Percentiles rank a stretch among this genome's conserved stretches.
Conservation (phyloP, 1,139 yeast genomes). For the Zygosaccharomyces pseudobailii region DNA sequence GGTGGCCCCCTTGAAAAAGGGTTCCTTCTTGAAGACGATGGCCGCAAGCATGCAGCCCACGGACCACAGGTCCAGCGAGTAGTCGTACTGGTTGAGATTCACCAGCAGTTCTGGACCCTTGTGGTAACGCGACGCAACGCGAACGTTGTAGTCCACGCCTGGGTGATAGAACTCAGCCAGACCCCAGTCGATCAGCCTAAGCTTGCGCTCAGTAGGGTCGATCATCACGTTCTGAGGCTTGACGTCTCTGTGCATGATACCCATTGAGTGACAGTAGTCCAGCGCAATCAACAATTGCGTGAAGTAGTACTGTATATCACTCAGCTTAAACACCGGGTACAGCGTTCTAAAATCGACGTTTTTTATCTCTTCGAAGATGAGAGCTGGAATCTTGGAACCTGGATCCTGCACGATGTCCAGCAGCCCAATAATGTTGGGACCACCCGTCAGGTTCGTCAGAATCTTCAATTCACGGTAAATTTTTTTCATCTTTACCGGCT, state of each 20-base stretch:
- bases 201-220: conserved; percentile 57
- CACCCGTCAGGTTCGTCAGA: conserved; percentile 67
- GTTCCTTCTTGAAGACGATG: conserved; percentile 69
- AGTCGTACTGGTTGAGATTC: conserved; percentile 70
- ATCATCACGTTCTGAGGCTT: conserved; percentile 85
- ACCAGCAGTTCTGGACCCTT: conserved; percentile 78
- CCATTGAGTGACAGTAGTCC: conserved; percentile 77
- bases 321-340: conserved; percentile 59
- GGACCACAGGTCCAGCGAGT: conserved; percentile 76
- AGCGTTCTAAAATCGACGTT: conserved; percentile 69
- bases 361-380: conserved; percentile 65
- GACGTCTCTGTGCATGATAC: conserved; percentile 79
- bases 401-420: conserved; percentile 75
- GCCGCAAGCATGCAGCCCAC: conserved; percentile 80
- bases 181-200: conserved; percentile 80
- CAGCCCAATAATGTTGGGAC: conserved; percentile 65
- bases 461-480: conserved; percentile 74
- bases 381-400: conserved; percentile 67
- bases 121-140: conserved; percentile 77
- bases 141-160: conserved; percentile 72
- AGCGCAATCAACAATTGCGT: conserved; percentile 64
- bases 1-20: conserved; percentile 73
- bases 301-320: conserved; percentile 67
- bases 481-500: conserved; percentile 77
- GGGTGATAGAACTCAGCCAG: conserved; percentile 77